Evolutionary conservation across 1,284 basidiomycete species (phyloP), one percentile per base, ranked within the genome.

Genomic region (Irpex rosettiformis): DNA sequence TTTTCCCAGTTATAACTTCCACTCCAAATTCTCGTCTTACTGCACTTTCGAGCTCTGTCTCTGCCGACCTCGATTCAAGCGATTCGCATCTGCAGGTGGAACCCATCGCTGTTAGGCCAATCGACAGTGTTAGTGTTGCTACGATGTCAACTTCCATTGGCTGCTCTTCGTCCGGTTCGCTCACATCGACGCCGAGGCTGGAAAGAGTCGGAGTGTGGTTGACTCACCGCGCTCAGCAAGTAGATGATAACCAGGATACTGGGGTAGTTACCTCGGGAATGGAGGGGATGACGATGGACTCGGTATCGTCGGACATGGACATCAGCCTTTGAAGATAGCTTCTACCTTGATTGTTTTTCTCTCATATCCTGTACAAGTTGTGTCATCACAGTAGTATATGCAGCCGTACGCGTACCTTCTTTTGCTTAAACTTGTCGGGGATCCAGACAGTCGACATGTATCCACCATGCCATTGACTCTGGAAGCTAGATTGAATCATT

Each of bases 1-100:
- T 21, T 58, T 60, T 28, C 40, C 55, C 22, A 22, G 61, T 65
- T 51, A 58, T 66, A 63, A 70, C 70, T 22, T 71, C 70, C 6
- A 71, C 70, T 4, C 70, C 69, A 52, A 68, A 67, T 63, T 62
- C 62, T 48, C 61, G 64, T 21, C 56, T 53, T 49, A 10, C 33
- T 11, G n/a, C 33, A 37, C n/a, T 37, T 10, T 11, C n/a, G 33
- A 3, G 4, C 33, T 37, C 33, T 16, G n/a, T 16, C 11, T 56
- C 55, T 3, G 56, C 40, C n/a, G n/a, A n/a, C n/a, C n/a, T n/a
- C n/a, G n/a, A 3, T 27, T 48, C 10, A 55, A 11, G 33, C 33
- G 45, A n/a, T 25, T 52, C 22, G 53, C 48, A 48, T 25, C 59
- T 56, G 49, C 40, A 27, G 27, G 3, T 11, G 52, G 53, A 22